Evolutionary conservation across 2,329 filamentous ascomycete genomes (phyloP).

Genomic region (Talaromyces sp.): DNA sequence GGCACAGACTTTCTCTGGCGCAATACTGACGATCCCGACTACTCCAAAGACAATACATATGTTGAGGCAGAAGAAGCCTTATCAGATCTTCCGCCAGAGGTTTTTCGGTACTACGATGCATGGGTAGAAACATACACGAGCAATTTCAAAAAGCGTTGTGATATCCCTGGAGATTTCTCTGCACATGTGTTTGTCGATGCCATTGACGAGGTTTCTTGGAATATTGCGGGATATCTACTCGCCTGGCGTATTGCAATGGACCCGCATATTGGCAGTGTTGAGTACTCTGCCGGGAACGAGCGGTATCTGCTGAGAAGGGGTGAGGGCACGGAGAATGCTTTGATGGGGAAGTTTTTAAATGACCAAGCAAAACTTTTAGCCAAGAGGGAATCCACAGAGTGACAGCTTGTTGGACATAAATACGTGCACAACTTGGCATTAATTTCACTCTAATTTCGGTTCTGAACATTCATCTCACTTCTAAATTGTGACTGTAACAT

Average conservation of each 20-base stretch:
- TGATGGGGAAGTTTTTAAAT: neutral
- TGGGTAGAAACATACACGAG: constrained; percentile 15
- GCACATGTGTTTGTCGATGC: constrained; percentile 9
- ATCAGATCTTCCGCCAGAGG: constrained; percentile 7
- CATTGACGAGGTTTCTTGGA: constrained; percentile 15
- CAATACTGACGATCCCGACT: constrained; percentile 8
- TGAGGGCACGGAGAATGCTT: neutral
- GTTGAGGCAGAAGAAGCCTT: constrained; percentile 5
- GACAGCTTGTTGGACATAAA: too few relatives aligned
- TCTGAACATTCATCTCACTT: too few relatives aligned
- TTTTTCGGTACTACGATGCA: constrained; percentile 11
- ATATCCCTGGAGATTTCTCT: constrained; percentile 7
- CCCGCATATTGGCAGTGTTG: constrained; percentile 5
- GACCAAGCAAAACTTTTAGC: neutral
- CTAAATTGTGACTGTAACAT: neutral
- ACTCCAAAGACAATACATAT: constrained; percentile 6
- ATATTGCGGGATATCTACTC: constrained; percentile 17
- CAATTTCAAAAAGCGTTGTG: constrained; percentile 10
- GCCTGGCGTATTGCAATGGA: constrained; percentile 17
- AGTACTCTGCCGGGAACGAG: neutral
- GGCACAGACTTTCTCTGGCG: constrained; percentile 16
- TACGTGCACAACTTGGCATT: too few relatives aligned
- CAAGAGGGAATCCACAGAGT: neutral
- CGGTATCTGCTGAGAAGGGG: neutral
- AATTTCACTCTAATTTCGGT: too few relatives aligned